These are phyloP conservation scores for Citeromyces siamensis DNA, from an alignment of 1,139 yeast species.

Conservation along the genomic window DNA sequence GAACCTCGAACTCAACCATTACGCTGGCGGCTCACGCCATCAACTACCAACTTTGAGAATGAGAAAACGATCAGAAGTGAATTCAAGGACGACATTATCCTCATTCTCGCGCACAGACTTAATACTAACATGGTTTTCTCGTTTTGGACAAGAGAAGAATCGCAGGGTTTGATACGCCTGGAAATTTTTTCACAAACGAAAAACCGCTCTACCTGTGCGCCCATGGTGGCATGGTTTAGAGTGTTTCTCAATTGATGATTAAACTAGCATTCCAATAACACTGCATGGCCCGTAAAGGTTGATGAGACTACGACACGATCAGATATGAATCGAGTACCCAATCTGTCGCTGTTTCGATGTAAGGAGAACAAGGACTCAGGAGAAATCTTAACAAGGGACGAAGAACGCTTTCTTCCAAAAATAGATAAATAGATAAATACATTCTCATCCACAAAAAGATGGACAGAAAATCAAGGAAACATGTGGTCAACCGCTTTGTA, in stretches of 20 bases:
- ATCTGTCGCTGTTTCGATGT: too few relatives aligned
- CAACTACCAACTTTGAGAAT: conserved; percentile 58
- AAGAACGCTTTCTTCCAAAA: too few relatives aligned
- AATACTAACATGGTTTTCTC: conserved; percentile 70
- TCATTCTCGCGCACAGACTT: conserved; percentile 75
- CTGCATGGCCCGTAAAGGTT: too few relatives aligned
- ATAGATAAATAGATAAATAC: too few relatives aligned
- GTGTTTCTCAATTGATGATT: too few relatives aligned
- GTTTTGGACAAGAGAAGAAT: conserved; percentile 59
- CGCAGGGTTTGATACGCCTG: conserved; percentile 59
- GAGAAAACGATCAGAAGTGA: conserved; percentile 61
- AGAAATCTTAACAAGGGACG: too few relatives aligned
- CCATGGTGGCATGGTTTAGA: conserved; percentile 26
- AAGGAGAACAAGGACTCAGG: too few relatives aligned
- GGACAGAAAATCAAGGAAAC: conserved; percentile 21
- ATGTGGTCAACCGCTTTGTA: conserved; percentile 65
- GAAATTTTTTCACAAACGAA: conserved; percentile 28
- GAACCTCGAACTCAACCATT: conserved; percentile 40
- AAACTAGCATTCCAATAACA: too few relatives aligned
- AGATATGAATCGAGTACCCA: too few relatives aligned
- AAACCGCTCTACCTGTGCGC: conserved; percentile 34
- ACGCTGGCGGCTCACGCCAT: conserved; percentile 36
- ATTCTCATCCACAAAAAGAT: background rate
- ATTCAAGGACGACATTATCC: conserved; percentile 53
- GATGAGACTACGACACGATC: too few relatives aligned